Percentiles rank a stretch among this genome's conserved stretches.
These are phyloP conservation scores for Exserohilum rostratum DNA, from an alignment of 2,329 filamentous ascomycete genomes.

Conservation along the genomic window DNA sequence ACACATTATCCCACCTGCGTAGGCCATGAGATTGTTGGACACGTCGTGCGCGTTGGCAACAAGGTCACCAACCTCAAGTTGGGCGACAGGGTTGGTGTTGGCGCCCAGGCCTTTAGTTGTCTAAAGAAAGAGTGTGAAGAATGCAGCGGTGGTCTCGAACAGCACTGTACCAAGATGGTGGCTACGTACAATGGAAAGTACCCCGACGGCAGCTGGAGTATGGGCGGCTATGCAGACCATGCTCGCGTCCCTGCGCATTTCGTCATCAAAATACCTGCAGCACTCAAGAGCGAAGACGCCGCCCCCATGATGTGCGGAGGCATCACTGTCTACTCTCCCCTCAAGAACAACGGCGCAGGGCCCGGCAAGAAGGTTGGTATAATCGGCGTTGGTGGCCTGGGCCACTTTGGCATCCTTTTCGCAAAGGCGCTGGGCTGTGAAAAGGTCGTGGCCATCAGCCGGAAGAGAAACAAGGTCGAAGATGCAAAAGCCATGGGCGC, in stretches of 20 bases:
- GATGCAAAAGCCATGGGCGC: slow-evolving; percentile 69
- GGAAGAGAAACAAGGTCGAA: slow-evolving; percentile 62
- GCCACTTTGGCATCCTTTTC: slow-evolving; percentile 75
- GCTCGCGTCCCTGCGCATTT: slow-evolving; percentile 65
- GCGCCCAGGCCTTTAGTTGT: slow-evolving; percentile 58
- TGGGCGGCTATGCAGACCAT: slow-evolving; percentile 67
- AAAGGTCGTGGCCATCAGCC: slow-evolving; percentile 68
- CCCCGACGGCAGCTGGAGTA: slow-evolving; percentile 63
- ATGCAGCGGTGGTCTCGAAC: slow-evolving; percentile 55
- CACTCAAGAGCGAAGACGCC: slow-evolving; percentile 56
- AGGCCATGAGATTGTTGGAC: slow-evolving; percentile 53
- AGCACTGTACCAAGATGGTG: slow-evolving; percentile 55
- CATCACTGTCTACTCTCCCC: slow-evolving; percentile 73
- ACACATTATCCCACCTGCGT: slow-evolving; percentile 53
- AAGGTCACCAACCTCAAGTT: slow-evolving; percentile 57
- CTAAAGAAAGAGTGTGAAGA: slow-evolving; percentile 58
- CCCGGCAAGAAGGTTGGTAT: slow-evolving; percentile 75
- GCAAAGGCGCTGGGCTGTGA: slow-evolving; percentile 74
- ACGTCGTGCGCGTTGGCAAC: slow-evolving; percentile 45
- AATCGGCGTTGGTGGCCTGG: slow-evolving; percentile 74
- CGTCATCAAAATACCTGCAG: slow-evolving; percentile 62
- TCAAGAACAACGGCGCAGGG: slow-evolving; percentile 70
- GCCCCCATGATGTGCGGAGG: slow-evolving; percentile 80
- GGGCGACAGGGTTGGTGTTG: slow-evolving; percentile 65
- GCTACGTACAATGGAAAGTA: slow-evolving; percentile 67